Percentiles rank a stretch among this genome's conserved stretches.
Conservation (phyloP, 257 asterid genomes). For the Nemophila menziesii region DNA sequence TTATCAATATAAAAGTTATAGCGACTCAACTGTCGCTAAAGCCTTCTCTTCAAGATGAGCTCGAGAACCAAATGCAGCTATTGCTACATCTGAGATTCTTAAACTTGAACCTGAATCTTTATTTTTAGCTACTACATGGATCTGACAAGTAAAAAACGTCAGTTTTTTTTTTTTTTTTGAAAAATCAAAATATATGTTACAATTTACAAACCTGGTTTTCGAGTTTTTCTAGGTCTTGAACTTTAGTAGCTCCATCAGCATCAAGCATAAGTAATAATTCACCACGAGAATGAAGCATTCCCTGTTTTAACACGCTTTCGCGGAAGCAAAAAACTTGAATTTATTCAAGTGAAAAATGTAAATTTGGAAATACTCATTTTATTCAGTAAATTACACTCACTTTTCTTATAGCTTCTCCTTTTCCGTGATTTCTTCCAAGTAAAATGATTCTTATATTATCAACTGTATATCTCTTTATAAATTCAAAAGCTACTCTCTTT, state of each 20-base stretch:
- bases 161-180: too few relatives aligned
- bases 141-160: slow-evolving; percentile 49
- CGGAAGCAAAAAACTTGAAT: slow-evolving; percentile 55
- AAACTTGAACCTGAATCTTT: slow-evolving; percentile 41
- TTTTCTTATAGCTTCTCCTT: slow-evolving; percentile 98
- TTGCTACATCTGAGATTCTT: slow-evolving; percentile 59
- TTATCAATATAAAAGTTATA: slow-evolving; percentile 5
- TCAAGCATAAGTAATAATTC: slow-evolving; percentile 93
- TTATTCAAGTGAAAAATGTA: background rate
- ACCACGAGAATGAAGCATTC: slow-evolving; percentile 99
- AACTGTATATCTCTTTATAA: slow-evolving; percentile 68
- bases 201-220: slow-evolving; percentile 95
- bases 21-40: slow-evolving; percentile 72
- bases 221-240: slow-evolving; percentile 83
- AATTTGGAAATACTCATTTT: slow-evolving; percentile 1
- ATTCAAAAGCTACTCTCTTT: slow-evolving; percentile 72
- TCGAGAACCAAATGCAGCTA: slow-evolving; percentile 96
- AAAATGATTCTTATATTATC: slow-evolving; percentile 80
- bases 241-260: slow-evolving; percentile 98
- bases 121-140: slow-evolving; percentile 62
- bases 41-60: slow-evolving; percentile 99
- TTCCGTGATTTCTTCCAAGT: slow-evolving; percentile 93
- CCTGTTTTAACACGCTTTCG: slow-evolving; percentile 88
- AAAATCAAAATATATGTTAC: too few relatives aligned
- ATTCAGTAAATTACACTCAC: slow-evolving; percentile 46